Evolutionary conservation across 2,329 filamentous ascomycete species (phyloP), one percentile per base, ranked within the genome.

Genomic region (Fusarium sp.): DNA sequence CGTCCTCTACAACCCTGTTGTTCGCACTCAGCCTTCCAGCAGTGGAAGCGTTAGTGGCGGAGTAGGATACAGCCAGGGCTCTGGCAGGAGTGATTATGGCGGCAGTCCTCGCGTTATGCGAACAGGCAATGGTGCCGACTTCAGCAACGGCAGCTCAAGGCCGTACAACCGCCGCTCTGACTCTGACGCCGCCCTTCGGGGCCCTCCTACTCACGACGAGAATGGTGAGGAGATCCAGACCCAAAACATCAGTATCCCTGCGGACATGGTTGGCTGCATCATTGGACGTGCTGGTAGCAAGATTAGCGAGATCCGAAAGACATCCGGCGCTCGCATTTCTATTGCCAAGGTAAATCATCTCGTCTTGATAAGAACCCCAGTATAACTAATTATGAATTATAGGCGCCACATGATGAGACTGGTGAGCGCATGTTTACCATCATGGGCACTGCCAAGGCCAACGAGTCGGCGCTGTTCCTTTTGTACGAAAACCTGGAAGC

Each of bases 401-500:
- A 88, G 85, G 90, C 93, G 42, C 92, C 95, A 53, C 95, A 99
- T 74, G 95, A 99, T 71, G 95, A 98, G 70, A 96, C 92, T 59
- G 95, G 95, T 68, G 95, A 99, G 85, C 90, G 95, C 73, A 99
- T 99, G 95, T 99, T 99, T 82, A 99, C 95, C 74, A 99, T 99
- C 76, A 97, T 96, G 86, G 95, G 95, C 69, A 96, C 91, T 60
- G 89, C 92, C 59, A 90, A 90, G 79, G 92, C 93, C 65, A 99
- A 99, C 73, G 95, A 99, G 80, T 94, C 93, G 70, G 95, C 95
- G 5, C 84, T 99, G 26, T 97, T 97, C 79, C 88, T 99, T 50
- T 84, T 99, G 64, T 99, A 99, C 77, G 95, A 99, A 84, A 99
- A 99, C 79, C 87, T 99, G 47, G 95, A 99, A 81, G 94, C 93